phyloP scores from a whole-genome alignment of 805 yeast species.

The Saturnispora hagleri region DNA sequence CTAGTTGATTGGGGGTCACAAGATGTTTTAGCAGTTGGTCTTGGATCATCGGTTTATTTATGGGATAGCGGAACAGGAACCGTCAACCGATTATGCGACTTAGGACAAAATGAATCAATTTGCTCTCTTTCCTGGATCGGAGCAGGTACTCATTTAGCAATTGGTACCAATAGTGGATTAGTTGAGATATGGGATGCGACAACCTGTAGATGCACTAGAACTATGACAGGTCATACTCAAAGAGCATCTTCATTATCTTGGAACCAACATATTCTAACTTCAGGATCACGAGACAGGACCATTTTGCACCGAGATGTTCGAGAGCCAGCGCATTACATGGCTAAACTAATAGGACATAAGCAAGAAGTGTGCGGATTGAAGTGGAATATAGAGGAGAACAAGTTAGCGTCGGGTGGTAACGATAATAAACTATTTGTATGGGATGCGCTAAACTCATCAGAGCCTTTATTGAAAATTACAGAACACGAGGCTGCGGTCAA shows the following conservation, averaged over 20 bases:
- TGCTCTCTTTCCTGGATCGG: slow-evolving; percentile 91
- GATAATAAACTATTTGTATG: slow-evolving; percentile 82
- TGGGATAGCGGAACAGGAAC: slow-evolving; percentile 86
- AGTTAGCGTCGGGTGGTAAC: slow-evolving; percentile 91
- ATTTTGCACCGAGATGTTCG: slow-evolving; percentile 90
- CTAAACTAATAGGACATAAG: slow-evolving; percentile 58
- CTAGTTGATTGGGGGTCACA: slow-evolving; percentile 93
- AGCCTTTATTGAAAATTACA: slow-evolving; percentile 62
- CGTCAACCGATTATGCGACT: slow-evolving; percentile 71
- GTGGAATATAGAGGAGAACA: slow-evolving; percentile 89
- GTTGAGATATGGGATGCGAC: slow-evolving; percentile 95
- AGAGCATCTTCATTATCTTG: slow-evolving; percentile 86
- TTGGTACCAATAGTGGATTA: slow-evolving; percentile 78
- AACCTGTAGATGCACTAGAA: slow-evolving; percentile 70
- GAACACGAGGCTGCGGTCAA: slow-evolving; percentile 95
- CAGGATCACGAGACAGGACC: slow-evolving; percentile 80
- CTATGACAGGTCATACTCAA: slow-evolving; percentile 84
- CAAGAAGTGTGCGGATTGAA: slow-evolving; percentile 95
- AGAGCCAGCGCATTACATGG: slow-evolving; percentile 70
- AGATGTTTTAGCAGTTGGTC: slow-evolving; percentile 81
- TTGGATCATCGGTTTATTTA: slow-evolving; percentile 78
- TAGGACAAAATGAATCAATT: slow-evolving; percentile 55
- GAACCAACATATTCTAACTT: slow-evolving; percentile 82
- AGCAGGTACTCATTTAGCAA: slow-evolving; percentile 87
- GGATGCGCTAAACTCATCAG: slow-evolving; percentile 58